These are phyloP conservation scores for Annulohypoxylon stygium DNA, from an alignment of 495 filamentous ascomycete genomes.

Conservation along the genomic window DNA sequence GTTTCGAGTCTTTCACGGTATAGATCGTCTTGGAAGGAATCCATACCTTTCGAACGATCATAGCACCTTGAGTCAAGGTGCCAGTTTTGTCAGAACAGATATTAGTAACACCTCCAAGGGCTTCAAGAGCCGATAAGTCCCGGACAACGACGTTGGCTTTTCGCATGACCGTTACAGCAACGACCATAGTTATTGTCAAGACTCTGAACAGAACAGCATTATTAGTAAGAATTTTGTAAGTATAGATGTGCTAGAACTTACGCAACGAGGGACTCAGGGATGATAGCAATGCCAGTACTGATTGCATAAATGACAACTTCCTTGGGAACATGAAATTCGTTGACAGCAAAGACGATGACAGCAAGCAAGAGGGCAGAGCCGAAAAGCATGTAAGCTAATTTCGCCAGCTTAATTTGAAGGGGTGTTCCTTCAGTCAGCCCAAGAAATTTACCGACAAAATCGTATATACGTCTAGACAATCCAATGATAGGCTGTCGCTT, in stretches of 20 bases:
- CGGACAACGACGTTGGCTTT: slow-evolving; percentile 83
- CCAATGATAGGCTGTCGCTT: slow-evolving; percentile 70
- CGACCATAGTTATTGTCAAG: slow-evolving; percentile 80
- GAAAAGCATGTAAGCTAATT: slow-evolving; percentile 81
- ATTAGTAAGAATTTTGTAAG: slow-evolving; percentile 2
- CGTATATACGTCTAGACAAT: slow-evolving; percentile 68
- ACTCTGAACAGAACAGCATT: slow-evolving; percentile 54
- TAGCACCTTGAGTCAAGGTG: slow-evolving; percentile 80
- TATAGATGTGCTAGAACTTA: slow-evolving; percentile 42
- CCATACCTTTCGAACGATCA: slow-evolving; percentile 87
- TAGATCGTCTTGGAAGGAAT: slow-evolving; percentile 71
- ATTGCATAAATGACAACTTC: slow-evolving; percentile 88
- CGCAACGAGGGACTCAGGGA: slow-evolving; percentile 77
- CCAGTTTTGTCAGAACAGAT: slow-evolving; percentile 93
- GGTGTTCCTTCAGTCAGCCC: slow-evolving; percentile 85
- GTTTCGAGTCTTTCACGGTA: slow-evolving; percentile 69
- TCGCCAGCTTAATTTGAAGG: slow-evolving; percentile 82
- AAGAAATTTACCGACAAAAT: slow-evolving; percentile 74
- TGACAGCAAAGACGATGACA: slow-evolving; percentile 84
- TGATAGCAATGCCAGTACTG: slow-evolving; percentile 77
- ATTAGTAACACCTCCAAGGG: slow-evolving; percentile 86
- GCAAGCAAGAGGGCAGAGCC: slow-evolving; percentile 79
- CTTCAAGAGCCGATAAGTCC: slow-evolving; percentile 81
- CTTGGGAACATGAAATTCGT: slow-evolving; percentile 74
- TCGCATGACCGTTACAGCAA: slow-evolving; percentile 81